Conservation (phyloP, 495 filamentous ascomycete genomes). For the Daldinia caldariorum region DNA sequence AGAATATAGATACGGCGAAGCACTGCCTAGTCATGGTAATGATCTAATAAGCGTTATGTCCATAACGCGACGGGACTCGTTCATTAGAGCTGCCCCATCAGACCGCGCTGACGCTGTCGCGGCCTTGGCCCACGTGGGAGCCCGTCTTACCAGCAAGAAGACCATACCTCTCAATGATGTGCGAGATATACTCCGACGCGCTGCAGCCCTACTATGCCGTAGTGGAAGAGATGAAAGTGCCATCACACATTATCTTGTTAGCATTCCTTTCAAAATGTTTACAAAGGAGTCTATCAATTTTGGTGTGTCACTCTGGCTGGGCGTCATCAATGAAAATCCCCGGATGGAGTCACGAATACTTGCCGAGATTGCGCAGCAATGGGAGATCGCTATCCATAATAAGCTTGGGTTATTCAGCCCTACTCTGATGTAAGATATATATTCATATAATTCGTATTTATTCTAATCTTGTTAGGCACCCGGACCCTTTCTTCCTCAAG, state of each 20-base stretch:
- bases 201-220: slow-evolving; percentile 84
- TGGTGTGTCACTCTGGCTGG: slow-evolving; percentile 94
- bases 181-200: slow-evolving; percentile 79
- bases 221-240: slow-evolving; percentile 74
- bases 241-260: slow-evolving; percentile 84
- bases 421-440: slow-evolving; percentile 64
- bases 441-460: neutral
- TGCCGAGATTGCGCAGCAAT: slow-evolving; percentile 82
- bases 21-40: slow-evolving; percentile 67
- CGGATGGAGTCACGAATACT: slow-evolving; percentile 83
- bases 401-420: slow-evolving; percentile 82
- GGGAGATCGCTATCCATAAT: slow-evolving; percentile 82
- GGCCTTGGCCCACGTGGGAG: slow-evolving; percentile 73
- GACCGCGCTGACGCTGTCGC: slow-evolving; percentile 66
- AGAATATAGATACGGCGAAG: slow-evolving; percentile 84
- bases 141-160: slow-evolving; percentile 70
- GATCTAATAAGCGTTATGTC: slow-evolving; percentile 70
- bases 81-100: slow-evolving; percentile 53
- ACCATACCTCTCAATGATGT: slow-evolving; percentile 77
- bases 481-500: slow-evolving; percentile 88
- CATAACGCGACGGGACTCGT: slow-evolving; percentile 55
- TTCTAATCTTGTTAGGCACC: slow-evolving; percentile 63
- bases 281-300: slow-evolving; percentile 95
- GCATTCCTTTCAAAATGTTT: slow-evolving; percentile 90
- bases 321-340: slow-evolving; percentile 96